Evolutionary conservation across 2,329 filamentous ascomycete species (phyloP).

Genomic region (Monascus ruber): DNA sequence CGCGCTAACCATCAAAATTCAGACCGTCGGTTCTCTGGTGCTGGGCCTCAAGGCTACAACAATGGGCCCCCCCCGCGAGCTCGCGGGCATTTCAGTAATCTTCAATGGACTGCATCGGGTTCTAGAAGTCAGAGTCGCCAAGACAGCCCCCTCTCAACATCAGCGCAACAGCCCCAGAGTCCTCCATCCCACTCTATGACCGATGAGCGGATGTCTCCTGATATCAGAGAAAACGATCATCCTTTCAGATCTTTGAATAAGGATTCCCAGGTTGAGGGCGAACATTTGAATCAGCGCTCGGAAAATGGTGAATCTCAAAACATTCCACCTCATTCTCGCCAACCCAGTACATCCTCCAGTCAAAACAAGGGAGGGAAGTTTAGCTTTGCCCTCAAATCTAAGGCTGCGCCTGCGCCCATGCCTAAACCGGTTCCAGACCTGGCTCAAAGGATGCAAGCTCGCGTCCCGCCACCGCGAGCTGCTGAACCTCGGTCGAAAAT

Average conservation of each 20-base stretch:
- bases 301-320: constrained; percentile 32
- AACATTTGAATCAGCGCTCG: constrained; percentile 37
- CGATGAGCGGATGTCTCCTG: constrained; percentile 22
- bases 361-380: constrained; percentile 56
- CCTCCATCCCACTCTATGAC: constrained; percentile 18
- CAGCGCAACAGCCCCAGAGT: constrained; percentile 22
- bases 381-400: constrained; percentile 86
- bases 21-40: constrained; percentile 34
- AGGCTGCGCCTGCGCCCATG: constrained; percentile 47
- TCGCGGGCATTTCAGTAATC: constrained; percentile 51
- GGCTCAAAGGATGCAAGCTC: constrained; percentile 34
- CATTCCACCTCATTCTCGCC: constrained; percentile 46
- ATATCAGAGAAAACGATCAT: constrained; percentile 46
- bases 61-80: constrained; percentile 39
- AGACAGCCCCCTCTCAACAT: constrained; percentile 28
- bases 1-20: constrained; percentile 48
- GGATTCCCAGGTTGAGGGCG: constrained; percentile 55
- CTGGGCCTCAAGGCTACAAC: constrained; percentile 38
- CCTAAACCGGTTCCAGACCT: constrained; percentile 41
- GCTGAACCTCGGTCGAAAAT: constrained; percentile 28
- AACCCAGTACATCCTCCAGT: constrained; percentile 44
- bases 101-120: constrained; percentile 57
- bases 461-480: constrained; percentile 26
- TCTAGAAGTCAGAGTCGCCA: constrained; percentile 41
- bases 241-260: constrained; percentile 50